Evolutionary conservation across 305 asterid genomes (phyloP).

Genomic region (Withania somnifera): DNA sequence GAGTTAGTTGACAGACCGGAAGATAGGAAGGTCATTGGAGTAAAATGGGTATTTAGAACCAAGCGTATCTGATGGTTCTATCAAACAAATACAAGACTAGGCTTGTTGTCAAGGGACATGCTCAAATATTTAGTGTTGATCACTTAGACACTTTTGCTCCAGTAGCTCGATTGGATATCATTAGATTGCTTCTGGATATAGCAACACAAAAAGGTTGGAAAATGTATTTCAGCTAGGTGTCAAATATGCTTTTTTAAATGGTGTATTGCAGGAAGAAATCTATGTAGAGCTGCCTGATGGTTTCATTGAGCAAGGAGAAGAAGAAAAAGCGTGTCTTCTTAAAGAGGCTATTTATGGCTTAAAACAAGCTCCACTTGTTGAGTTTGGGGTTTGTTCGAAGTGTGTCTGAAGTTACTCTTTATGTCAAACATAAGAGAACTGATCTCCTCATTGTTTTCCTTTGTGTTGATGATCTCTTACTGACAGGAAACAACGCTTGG

Average conservation of each 20-base stretch:
- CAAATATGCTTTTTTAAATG: neutral
- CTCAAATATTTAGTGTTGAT: too few relatives aligned
- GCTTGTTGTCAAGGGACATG: too few relatives aligned
- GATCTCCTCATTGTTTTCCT: neutral
- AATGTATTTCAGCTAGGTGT: too few relatives aligned
- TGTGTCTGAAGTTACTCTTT: too few relatives aligned
- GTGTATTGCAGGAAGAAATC: neutral
- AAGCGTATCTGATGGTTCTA: neutral
- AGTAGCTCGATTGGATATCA: neutral
- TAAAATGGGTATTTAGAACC: neutral
- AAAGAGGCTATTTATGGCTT: neutral
- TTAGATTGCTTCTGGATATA: too few relatives aligned
- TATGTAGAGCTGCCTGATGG: neutral
- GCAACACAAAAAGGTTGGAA: too few relatives aligned
- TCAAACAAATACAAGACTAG: neutral
- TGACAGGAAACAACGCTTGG: neutral
- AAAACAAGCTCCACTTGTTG: neutral
- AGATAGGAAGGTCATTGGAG: neutral
- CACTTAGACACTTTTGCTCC: too few relatives aligned
- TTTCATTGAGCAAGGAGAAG: neutral
- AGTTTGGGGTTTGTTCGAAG: neutral
- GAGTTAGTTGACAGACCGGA: neutral
- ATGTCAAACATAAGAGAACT: too few relatives aligned
- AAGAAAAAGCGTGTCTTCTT: neutral
- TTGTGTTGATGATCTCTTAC: neutral